Base-by-base conservation (phyloP, 2,329 filamentous ascomycete species). In the Cytospora leucostoma region DNA sequence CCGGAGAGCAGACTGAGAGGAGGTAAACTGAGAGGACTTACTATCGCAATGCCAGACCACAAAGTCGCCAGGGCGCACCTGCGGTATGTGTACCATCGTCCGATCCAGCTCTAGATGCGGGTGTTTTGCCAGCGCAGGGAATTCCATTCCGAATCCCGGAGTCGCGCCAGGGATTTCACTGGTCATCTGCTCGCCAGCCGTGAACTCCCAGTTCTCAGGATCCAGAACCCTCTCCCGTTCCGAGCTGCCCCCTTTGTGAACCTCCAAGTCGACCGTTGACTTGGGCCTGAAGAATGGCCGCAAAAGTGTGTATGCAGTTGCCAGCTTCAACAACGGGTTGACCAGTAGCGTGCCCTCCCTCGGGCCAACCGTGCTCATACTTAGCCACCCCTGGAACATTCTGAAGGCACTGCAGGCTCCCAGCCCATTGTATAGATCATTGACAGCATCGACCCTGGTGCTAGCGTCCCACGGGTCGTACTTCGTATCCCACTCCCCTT, bases 301-400 rank as follows among this genome's bases (percentile, higher is more conserved):
- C 4, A 97, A 83, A 0, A 97, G 82, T 51, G 88, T 84, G 71
- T 97, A 97, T 0, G 90, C 88, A 0, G 90, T 95, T 0, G 91
- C 86, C 60, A 91, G 84, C 67, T 84, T 83, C 53, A 95, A 77
- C 59, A 96, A 79, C 0, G 93, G 93, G 70, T 93, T 93, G 2
- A 97, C 90, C 51, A 91, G 81, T 59, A 97, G 76, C 0, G 93
- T 95, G 0, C 93, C 93, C 76, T 96, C 88, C 6, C 82, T 81
- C 0, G 91, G 90, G 0, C 82, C 86, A 0, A 87, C 89, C n/a
- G 80, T 77, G 63, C 88, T 92, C 82, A 97, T 88, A 65, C 84
- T 85, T 59, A 97, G 75, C 93, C 93, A 97, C 19, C 92, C 93
- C 76, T 97, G 93, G 74, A 91, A 94, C 82, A 92, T 90, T 47